Evolutionary conservation across 179 eudicot genomes (phyloP).

Genomic region (Patellifolia procumbens): DNA sequence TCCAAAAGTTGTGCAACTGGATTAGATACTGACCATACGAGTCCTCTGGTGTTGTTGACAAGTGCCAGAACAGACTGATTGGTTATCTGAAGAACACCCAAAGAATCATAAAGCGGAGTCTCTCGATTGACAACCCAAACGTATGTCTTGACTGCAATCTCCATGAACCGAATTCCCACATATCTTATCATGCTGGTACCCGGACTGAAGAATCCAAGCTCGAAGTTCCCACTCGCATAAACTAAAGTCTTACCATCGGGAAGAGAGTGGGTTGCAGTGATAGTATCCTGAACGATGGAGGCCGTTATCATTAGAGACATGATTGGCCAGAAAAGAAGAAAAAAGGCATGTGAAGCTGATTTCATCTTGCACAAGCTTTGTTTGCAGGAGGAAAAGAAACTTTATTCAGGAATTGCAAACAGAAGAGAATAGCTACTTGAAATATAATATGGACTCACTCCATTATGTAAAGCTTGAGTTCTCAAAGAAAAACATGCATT

Average conservation of each 20-base stretch:
- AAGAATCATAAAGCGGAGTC: slow-evolving; percentile 31
- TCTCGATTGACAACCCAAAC: slow-evolving; percentile 70
- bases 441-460: background rate
- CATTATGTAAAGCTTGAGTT: background rate
- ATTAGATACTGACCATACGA: slow-evolving; percentile 34
- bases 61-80: slow-evolving; percentile 28
- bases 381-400: background rate
- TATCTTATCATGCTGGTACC: slow-evolving; percentile 31
- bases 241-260: slow-evolving; percentile 33
- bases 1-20: slow-evolving; percentile 52
- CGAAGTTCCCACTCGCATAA: slow-evolving; percentile 40
- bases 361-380: slow-evolving; percentile 1
- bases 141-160: slow-evolving; percentile 29
- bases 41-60: slow-evolving; percentile 10
- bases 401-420: background rate
- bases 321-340: background rate
- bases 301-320: background rate
- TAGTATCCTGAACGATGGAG: slow-evolving; percentile 6
- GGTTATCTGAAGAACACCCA: slow-evolving; percentile 32
- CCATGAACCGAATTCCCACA: slow-evolving; percentile 54
- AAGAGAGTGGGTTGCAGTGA: slow-evolving; percentile 9
- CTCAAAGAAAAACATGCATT: background rate
- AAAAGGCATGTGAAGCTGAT: background rate
- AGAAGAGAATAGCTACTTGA: background rate
- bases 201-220: slow-evolving; percentile 54